Percentiles rank a stretch among this genome's conserved stretches.
Conservation (phyloP, 2,329 filamentous ascomycete genomes). For the Xylaria sp. region DNA sequence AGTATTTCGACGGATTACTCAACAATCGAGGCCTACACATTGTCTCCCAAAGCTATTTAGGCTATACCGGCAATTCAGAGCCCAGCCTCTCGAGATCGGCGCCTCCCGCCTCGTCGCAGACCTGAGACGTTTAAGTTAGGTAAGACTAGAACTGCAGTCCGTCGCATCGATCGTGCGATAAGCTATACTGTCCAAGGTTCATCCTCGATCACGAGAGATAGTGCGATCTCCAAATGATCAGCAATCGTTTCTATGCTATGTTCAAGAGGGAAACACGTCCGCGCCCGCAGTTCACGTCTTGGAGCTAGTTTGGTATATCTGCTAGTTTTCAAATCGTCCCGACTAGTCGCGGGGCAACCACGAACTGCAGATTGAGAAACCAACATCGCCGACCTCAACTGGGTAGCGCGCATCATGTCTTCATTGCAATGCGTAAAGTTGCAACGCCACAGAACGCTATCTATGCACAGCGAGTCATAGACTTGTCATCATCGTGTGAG, state of each 20-base stretch:
- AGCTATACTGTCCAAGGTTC: neutral
- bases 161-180: neutral
- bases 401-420: neutral
- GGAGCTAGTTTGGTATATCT: neutral
- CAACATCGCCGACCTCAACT: neutral
- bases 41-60: neutral
- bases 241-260: neutral
- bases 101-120: neutral
- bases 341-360: neutral
- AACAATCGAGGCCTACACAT: neutral
- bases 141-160: neutral
- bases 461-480: slow-evolving; percentile 4
- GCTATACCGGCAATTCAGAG: neutral
- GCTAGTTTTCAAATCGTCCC: neutral
- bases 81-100: neutral
- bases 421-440: neutral
- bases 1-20: neutral
- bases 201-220: neutral
- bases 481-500: neutral
- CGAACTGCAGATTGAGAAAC: neutral
- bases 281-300: neutral
- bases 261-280: slow-evolving; percentile 7
- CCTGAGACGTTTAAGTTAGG: neutral
- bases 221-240: neutral
- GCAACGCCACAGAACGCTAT: neutral